A percentile compares a stretch with the other conserved stretches of the same genome.
Evolutionary conservation across 108 stramenopile genomes (phyloP).

Genomic region (Pseudonitzschia delicatissima): DNA sequence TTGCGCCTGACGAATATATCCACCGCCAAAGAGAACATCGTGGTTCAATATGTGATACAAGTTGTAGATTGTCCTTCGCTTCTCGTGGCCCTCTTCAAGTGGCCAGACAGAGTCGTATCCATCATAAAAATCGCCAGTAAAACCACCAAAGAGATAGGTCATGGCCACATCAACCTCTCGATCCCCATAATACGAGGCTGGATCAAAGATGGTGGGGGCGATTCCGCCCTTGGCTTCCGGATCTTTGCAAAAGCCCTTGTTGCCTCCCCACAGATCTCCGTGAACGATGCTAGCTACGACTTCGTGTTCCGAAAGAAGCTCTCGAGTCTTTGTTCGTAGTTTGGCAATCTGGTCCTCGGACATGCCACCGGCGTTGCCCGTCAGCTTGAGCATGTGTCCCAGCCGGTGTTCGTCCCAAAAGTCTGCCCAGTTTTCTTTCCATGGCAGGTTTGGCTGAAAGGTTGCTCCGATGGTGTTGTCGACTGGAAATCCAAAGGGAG

Average conservation of each 20-base stretch:
- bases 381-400: conserved; percentile 69
- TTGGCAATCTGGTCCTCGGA: conserved; percentile 22
- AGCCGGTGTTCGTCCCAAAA: conserved; percentile 78
- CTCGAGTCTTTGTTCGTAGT: conserved; percentile 42
- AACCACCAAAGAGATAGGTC: conserved; percentile 79
- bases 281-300: conserved; percentile 49
- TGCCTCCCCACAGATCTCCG: conserved; percentile 86
- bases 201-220: conserved; percentile 76
- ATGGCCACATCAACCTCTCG: conserved; percentile 72
- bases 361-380: conserved; percentile 39
- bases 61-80: conserved; percentile 65
- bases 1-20: conserved; percentile 60
- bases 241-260: conserved; percentile 57
- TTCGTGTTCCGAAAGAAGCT: conserved; percentile 49
- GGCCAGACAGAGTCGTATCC: conserved; percentile 78
- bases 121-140: conserved; percentile 56
- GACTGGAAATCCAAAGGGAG: conserved; percentile 65
- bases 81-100: conserved; percentile 46
- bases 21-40: conserved; percentile 72
- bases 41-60: conserved; percentile 67
- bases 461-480: conserved; percentile 84
- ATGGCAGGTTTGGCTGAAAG: conserved; percentile 67
- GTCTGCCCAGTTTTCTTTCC: conserved; percentile 73
- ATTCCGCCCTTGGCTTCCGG: conserved; percentile 24
- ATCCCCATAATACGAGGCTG: conserved; percentile 84